These are phyloP conservation scores for Yueomyces sp. DNA, from an alignment of 805 yeast species.

Conservation along the genomic window DNA sequence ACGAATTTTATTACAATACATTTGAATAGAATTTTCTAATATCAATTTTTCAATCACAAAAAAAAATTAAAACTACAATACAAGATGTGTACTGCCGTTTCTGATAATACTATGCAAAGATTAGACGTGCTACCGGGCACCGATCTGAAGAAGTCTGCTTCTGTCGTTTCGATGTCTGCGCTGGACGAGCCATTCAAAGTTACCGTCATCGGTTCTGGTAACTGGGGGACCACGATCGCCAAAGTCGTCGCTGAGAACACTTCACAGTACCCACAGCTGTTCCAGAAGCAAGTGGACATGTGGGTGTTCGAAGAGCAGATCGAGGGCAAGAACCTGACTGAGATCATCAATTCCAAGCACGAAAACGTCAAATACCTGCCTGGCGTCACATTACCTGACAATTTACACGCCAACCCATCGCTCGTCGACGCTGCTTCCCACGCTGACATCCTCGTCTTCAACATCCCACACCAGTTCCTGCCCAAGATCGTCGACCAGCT, in stretches of 20 bases:
- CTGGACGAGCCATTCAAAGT: no score
- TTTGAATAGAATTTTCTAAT: no score
- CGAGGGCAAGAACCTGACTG: conserved; percentile 70
- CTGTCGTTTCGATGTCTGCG: no score
- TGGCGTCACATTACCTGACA: conserved; percentile 68
- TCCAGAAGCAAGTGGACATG: conserved; percentile 70
- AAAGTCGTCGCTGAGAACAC: conserved; percentile 88
- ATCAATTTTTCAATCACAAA: no score
- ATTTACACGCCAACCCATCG: conserved; percentile 78
- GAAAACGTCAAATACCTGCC: conserved; percentile 92
- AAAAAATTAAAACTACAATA: no score
- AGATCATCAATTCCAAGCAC: conserved; percentile 77
- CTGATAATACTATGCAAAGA: no score
- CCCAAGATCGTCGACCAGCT: conserved; percentile 64
- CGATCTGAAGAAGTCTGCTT: no score
- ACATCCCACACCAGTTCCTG: conserved; percentile 94
- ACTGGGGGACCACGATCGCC: conserved; percentile 98
- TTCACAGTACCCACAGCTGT: conserved; percentile 53
- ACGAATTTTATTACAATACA: no score
- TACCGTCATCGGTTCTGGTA: conserved; percentile 76
- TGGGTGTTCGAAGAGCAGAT: conserved; percentile 89
- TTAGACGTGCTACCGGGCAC: no score
- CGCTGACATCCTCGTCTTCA: conserved; percentile 80
- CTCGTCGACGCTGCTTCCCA: conserved; percentile 59
- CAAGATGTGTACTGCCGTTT: no score